Conservation (phyloP, 1,139 yeast species). For the Blastobotrys serpentis region DNA sequence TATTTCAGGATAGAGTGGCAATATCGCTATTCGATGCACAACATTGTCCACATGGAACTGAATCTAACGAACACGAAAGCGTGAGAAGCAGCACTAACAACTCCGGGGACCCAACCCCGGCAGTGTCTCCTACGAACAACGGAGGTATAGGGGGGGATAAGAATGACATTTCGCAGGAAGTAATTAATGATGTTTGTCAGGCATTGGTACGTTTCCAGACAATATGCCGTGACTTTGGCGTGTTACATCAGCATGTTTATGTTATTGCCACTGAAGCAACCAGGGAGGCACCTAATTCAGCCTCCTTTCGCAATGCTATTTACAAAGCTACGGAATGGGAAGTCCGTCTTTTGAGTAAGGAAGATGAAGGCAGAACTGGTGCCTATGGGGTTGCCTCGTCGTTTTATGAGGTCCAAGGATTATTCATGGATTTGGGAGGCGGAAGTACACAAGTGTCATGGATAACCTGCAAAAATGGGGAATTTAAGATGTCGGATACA, state of each 20-base stretch:
- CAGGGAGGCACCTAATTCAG: conserved; percentile 59
- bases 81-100: neutral
- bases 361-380: conserved; percentile 62
- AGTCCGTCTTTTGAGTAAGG: conserved; percentile 54
- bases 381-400: conserved; percentile 70
- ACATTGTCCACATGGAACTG: conserved; percentile 12
- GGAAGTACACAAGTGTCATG: conserved; percentile 65
- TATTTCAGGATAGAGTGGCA: conserved; percentile 65
- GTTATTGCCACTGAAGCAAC: conserved; percentile 70
- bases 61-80: neutral
- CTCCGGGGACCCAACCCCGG: conserved; percentile 9
- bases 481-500: conserved; percentile 50
- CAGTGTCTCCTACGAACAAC: neutral
- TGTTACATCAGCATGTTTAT: conserved; percentile 53
- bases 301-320: conserved; percentile 53
- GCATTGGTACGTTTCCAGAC: conserved; percentile 61
- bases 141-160: conserved; percentile 4
- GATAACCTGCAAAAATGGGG: conserved; percentile 56
- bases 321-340: conserved; percentile 58
- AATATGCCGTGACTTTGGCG: conserved; percentile 68
- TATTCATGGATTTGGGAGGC: conserved; percentile 67
- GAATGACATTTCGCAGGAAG: conserved; percentile 53
- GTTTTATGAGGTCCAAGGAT: conserved; percentile 57
- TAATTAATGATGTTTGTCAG: conserved; percentile 53
- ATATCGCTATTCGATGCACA: conserved; percentile 59